Percentiles rank a stretch among this genome's conserved stretches.
These are phyloP conservation scores for Gyrodon lividus DNA, from an alignment of 768 basidiomycete species.

Conservation along the genomic window DNA sequence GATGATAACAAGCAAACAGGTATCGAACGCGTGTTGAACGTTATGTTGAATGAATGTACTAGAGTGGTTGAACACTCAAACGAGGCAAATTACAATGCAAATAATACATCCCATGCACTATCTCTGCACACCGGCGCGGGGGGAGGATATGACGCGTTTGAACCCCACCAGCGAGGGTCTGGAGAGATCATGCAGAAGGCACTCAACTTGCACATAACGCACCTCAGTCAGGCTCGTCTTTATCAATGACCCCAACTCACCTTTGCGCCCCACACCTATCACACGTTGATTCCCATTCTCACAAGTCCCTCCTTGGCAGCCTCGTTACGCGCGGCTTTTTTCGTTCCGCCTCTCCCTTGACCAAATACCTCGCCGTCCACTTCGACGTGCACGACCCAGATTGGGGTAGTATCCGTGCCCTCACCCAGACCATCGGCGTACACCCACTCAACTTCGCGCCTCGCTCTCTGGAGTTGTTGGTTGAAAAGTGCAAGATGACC, in stretches of 20 bases:
- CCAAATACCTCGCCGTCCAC: conserved; percentile 63
- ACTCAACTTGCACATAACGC: not conserved
- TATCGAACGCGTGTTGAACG: not conserved
- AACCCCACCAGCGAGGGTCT: conserved; percentile 53
- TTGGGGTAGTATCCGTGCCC: conserved; percentile 65
- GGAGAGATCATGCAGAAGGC: conserved; percentile 52
- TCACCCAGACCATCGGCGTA: conserved; percentile 50
- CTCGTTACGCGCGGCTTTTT: conserved; percentile 78
- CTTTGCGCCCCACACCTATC: conserved; percentile 10
- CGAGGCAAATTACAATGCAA: not conserved
- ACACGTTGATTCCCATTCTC: conserved; percentile 55
- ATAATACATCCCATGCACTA: conserved; percentile 40
- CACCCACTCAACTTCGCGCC: conserved; percentile 66
- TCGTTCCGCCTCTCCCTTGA: conserved; percentile 65
- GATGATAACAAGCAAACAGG: not conserved
- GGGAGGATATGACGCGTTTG: conserved; percentile 16
- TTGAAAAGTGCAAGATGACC: conserved; percentile 83
- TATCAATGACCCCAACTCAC: conserved; percentile 32
- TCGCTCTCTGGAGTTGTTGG: conserved; percentile 63
- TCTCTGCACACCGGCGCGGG: conserved; percentile 66
- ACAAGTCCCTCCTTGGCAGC: conserved; percentile 74
- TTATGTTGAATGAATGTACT: not conserved
- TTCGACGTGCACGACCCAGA: conserved; percentile 68
- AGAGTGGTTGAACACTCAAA: conserved; percentile 2
- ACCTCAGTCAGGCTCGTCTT: not conserved